Conservation (phyloP, 495 filamentous ascomycete genomes). For the Aspergillus olivimuriae region DNA sequence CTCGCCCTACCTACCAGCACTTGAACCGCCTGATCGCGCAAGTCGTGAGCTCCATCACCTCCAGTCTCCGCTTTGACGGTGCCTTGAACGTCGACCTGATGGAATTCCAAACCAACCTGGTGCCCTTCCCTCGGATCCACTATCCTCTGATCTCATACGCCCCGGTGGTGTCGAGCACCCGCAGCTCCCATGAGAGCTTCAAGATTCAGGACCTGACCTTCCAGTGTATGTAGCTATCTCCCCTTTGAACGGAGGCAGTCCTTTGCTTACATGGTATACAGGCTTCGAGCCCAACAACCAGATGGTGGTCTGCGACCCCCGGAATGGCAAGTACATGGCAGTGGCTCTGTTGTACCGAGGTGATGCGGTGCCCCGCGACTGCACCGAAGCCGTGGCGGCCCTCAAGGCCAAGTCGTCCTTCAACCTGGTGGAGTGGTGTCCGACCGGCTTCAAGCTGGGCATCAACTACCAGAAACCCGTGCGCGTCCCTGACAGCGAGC, state of each 20-base stretch:
- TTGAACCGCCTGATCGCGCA: slow-evolving; percentile 87
- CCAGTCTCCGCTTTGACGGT: slow-evolving; percentile 83
- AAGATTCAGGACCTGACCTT: slow-evolving; percentile 82
- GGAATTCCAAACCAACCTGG: slow-evolving; percentile 93
- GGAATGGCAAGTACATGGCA: slow-evolving; percentile 93
- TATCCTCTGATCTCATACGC: slow-evolving; percentile 88
- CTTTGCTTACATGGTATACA: slow-evolving; percentile 17
- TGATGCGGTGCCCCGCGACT: slow-evolving; percentile 82
- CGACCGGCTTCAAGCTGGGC: slow-evolving; percentile 92
- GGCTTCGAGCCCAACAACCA: slow-evolving; percentile 93
- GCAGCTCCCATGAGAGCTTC: slow-evolving; percentile 86
- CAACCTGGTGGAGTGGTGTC: slow-evolving; percentile 93
- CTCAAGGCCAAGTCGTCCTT: slow-evolving; percentile 84
- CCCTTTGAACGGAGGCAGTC: not conserved
- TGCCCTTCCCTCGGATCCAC: slow-evolving; percentile 87
- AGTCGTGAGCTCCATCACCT: slow-evolving; percentile 87
- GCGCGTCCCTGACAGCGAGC: slow-evolving; percentile 67
- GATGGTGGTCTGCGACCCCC: slow-evolving; percentile 91
- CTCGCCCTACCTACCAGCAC: slow-evolving; percentile 80
- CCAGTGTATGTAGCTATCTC: slow-evolving; percentile 56
- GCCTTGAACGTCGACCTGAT: slow-evolving; percentile 88
- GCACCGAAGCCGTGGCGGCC: slow-evolving; percentile 67
- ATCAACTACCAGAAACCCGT: slow-evolving; percentile 90
- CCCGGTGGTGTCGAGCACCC: slow-evolving; percentile 73
- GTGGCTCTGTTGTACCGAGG: slow-evolving; percentile 85